Evolutionary conservation across 2,329 filamentous ascomycete species (phyloP).

Genomic region (Alternaria burnsii): DNA sequence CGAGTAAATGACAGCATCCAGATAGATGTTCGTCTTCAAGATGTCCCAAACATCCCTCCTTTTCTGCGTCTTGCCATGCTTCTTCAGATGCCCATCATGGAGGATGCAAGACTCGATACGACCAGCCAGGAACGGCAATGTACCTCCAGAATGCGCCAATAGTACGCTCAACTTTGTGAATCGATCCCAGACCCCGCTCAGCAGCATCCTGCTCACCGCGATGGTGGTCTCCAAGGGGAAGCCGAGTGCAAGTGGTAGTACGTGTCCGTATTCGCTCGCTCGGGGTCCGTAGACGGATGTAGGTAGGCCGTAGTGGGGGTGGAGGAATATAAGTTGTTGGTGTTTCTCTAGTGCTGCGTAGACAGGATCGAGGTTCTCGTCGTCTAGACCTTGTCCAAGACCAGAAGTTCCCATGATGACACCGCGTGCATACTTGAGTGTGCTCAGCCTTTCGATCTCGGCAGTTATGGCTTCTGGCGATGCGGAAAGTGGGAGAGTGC

Average conservation of each 20-base stretch:
- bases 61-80: slow-evolving; percentile 66
- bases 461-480: slow-evolving; percentile 66
- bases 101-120: slow-evolving; percentile 86
- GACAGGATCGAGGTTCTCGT: slow-evolving; percentile 74
- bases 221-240: slow-evolving; percentile 95
- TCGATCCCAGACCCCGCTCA: slow-evolving; percentile 85
- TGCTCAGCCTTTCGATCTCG: slow-evolving; percentile 70
- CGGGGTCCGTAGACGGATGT: slow-evolving; percentile 79
- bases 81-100: slow-evolving; percentile 80
- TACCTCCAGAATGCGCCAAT: slow-evolving; percentile 87
- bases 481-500: slow-evolving; percentile 78
- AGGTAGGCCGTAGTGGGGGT: slow-evolving; percentile 91
- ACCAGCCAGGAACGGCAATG: slow-evolving; percentile 86
- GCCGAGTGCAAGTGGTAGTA: slow-evolving; percentile 83
- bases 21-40: slow-evolving; percentile 78
- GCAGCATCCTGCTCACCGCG: slow-evolving; percentile 83
- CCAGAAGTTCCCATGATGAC: slow-evolving; percentile 88
- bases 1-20: slow-evolving; percentile 87
- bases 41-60: slow-evolving; percentile 70
- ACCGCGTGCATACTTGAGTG: slow-evolving; percentile 76
- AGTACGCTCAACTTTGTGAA: slow-evolving; percentile 75
- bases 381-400: slow-evolving; percentile 81
- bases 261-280: slow-evolving; percentile 81
- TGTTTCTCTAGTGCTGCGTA: slow-evolving; percentile 73
- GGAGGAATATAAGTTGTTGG: slow-evolving; percentile 77